Base-by-base conservation (phyloP, 2,329 filamentous ascomycete genomes). In the Lasiodiplodia theobromae region DNA sequence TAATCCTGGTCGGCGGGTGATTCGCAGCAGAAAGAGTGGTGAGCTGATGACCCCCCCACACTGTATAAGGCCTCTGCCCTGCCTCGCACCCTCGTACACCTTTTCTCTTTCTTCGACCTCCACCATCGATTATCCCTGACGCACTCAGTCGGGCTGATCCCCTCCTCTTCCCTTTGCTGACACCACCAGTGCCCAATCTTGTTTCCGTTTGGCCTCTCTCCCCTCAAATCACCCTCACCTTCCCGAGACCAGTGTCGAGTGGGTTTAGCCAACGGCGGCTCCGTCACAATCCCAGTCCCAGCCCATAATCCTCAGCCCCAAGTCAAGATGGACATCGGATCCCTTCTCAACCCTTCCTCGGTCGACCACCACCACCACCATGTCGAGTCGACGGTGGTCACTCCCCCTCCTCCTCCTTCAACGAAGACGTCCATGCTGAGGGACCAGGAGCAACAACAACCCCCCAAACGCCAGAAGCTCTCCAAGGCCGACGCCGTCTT, bases 401-500 rank as follows among this genome's bases (percentile, higher is more conserved):
- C 69, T 14, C 64, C 73, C 57, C 68, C 23, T 69, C 71, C 53
- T 67, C 69, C 14, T 62, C 69, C 11, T 62, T 65, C 44, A 18
- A 47, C 44, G 5, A 47, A 18, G 40, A 57, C 71, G 11, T 37
- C 71, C 2, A 56, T 16, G 38, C 38, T 10, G 38, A 40, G 12
- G 44, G 18, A 4, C 8, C 18, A 47, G 44, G 18, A 47, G 44
- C 44, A 47, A 8, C 40, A 44, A 7, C 40, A n/a, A n/a, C 40
- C 63, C 4, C 69, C 74, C 10, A 80, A 77, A 70, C 77, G 77
- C 47, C 84, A 85, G 71, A 92, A 90, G 80, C 83, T 90, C 74
- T 81, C 86, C 69, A 93, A 92, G 77, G 88, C 92, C 73, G 86
- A 85, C 34, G 85, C 88, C 0, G 80, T 90, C 8, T 89, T 91